phyloP scores from a whole-genome alignment of 768 basidiomycete genomes.

The Leucosporidium scottii region DNA sequence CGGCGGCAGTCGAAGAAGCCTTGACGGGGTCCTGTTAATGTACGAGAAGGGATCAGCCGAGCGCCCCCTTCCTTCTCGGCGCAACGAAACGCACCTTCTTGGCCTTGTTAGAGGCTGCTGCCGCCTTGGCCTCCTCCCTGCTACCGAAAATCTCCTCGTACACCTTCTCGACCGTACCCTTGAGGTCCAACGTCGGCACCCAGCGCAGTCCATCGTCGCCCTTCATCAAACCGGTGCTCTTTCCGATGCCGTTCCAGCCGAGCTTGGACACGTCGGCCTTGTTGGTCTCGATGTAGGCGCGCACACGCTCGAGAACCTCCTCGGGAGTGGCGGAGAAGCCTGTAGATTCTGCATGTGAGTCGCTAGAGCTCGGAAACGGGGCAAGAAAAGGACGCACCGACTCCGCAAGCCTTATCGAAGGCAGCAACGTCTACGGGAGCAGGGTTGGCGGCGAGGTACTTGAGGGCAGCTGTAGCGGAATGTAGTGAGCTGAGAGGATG shows the following conservation, averaged over 20 bases:
- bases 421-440: slow-evolving; percentile 59
- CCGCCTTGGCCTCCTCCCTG: slow-evolving; percentile 50
- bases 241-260: slow-evolving; percentile 64
- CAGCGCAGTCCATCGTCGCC: slow-evolving; percentile 60
- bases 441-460: slow-evolving; percentile 60
- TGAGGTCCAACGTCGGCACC: slow-evolving; percentile 76
- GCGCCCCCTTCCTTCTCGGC: background rate
- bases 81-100: slow-evolving; percentile 2
- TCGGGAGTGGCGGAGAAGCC: slow-evolving; percentile 69
- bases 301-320: slow-evolving; percentile 55
- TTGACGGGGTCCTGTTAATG: slow-evolving; percentile 28
- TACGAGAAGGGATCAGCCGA: background rate
- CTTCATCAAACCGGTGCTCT: slow-evolving; percentile 60
- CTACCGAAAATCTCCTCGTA: slow-evolving; percentile 64
- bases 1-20: slow-evolving; percentile 14
- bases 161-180: slow-evolving; percentile 65
- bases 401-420: slow-evolving; percentile 74
- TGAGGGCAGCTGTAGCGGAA: slow-evolving; percentile 57
- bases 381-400: slow-evolving; percentile 55
- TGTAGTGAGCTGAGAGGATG: slow-evolving; percentile 1
- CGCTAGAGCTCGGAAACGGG: background rate
- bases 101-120: slow-evolving; percentile 27
- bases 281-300: slow-evolving; percentile 50
- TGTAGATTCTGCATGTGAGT: slow-evolving; percentile 41
- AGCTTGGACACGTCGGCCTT: slow-evolving; percentile 48